These are phyloP conservation scores for Calonectria naviculata DNA, from an alignment of 2,329 filamentous ascomycete genomes.

Conservation along the genomic window DNA sequence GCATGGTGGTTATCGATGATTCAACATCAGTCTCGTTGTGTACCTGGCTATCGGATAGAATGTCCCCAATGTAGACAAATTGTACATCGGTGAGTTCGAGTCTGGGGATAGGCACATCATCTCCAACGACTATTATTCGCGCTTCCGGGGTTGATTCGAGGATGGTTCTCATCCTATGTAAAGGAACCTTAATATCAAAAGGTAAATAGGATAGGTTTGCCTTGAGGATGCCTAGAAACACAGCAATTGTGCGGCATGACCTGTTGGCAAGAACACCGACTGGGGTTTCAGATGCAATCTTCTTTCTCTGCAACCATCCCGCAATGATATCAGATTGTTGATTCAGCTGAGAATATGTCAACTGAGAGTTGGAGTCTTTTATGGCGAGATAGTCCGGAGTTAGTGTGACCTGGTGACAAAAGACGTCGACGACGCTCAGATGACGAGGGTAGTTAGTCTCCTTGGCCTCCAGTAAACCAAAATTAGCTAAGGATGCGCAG, in stretches of 20 bases:
- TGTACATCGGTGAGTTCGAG: not conserved
- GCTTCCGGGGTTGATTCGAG: not conserved
- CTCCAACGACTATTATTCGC: slow-evolving; percentile 17
- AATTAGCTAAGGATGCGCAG: not conserved
- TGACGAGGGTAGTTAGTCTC: not conserved
- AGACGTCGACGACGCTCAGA: not conserved
- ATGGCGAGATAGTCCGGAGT: not conserved
- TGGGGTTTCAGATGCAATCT: not conserved
- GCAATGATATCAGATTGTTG: slow-evolving; percentile 22
- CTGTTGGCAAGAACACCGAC: slow-evolving; percentile 19
- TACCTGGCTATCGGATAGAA: not conserved
- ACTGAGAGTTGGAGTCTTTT: not conserved
- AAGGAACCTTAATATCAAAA: slow-evolving; percentile 25
- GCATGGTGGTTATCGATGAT: not conserved
- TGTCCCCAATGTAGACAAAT: not conserved
- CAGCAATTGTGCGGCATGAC: slow-evolving; percentile 20
- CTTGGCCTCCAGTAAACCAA: not conserved
- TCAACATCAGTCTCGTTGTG: too few species aligned
- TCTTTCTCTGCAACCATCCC: not conserved
- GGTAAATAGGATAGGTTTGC: slow-evolving; percentile 30
- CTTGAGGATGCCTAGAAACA: slow-evolving; percentile 29
- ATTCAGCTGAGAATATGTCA: slow-evolving; percentile 36
- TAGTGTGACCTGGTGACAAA: not conserved
- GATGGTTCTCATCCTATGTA: slow-evolving; percentile 15
- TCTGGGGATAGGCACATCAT: not conserved